Base-by-base conservation (phyloP, 495 filamentous ascomycete genomes). In the Tuber microsphaerosporum region DNA sequence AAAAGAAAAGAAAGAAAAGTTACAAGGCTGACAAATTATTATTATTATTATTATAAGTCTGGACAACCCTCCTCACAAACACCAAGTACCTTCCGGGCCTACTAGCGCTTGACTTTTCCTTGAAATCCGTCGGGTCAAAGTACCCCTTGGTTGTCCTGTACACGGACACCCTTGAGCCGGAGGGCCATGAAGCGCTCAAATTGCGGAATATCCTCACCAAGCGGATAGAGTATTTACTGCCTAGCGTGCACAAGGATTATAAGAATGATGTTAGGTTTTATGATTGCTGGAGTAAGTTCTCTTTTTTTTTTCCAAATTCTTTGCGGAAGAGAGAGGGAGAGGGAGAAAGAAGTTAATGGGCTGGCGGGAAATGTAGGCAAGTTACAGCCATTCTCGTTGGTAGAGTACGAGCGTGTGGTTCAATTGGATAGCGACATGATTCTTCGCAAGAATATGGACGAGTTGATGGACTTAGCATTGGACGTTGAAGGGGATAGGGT, bases 371-470 rank as follows among this genome's bases (percentile, higher is more conserved):
- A 26, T 68, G 22, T 48, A 82, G 80, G 74, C 73, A 96, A 96
- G 84, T 87, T 96, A n/a, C 89, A 89, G 22, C 88, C 89, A 1
- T 96, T 94, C 81, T 88, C 88, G 19, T 86, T 94, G 12, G 84
- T 84, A 19, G 88, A 92, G 77, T 94, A 92, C 84, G 88, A 90
- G 7, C 86, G 92, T 20, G 87, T 96, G 34, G 89, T 94, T 26
- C 89, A 91, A 82, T 87, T 96, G n/a, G 93, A 96, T 83, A 90
- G 89, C 79, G 93, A 96, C 83, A 96, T 94, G 93, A 80, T 94
- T 34, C 88, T 92, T 7, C 84, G 89, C 72, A 84, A 86, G 74
- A 93, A 93, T 82, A 94, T 96, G 91, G 93, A 96, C 81, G 92
- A 94, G 83, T 84, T 96, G 72, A 94, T 94, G 91, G 89, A 92